phyloP scores from a whole-genome alignment of 164 flowering plant genomes.

The Chimonanthus salicifolius region DNA sequence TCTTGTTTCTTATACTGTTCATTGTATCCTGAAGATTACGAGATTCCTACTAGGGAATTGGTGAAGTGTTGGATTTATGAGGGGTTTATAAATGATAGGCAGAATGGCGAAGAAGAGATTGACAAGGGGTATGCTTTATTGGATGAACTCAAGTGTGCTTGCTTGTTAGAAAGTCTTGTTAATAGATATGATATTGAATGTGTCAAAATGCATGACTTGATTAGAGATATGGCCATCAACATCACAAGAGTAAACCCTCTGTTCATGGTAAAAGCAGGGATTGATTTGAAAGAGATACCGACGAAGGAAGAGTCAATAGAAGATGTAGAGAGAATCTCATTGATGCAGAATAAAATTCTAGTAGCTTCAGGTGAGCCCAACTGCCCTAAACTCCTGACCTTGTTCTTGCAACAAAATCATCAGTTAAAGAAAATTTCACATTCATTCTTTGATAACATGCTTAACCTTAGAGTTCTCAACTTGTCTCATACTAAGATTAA shows the following conservation, averaged over 20 bases:
- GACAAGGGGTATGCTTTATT: slow-evolving; percentile 18
- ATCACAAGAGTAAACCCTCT: slow-evolving; percentile 1
- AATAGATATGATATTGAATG: slow-evolving; percentile 3
- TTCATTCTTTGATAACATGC: slow-evolving; percentile 2
- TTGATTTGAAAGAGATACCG: slow-evolving; percentile 8
- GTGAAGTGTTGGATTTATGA: slow-evolving; percentile 21
- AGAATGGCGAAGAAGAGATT: not conserved
- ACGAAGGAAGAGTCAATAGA: not conserved
- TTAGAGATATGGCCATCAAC: slow-evolving; percentile 20
- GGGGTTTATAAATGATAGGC: slow-evolving; percentile 14
- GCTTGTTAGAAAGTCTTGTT: slow-evolving; percentile 12
- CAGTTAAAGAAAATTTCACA: slow-evolving; percentile 8
- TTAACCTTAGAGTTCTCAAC: not conserved
- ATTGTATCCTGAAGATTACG: slow-evolving; percentile 18
- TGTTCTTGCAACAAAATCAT: not conserved
- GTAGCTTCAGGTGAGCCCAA: not conserved
- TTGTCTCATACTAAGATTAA: slow-evolving; percentile 1
- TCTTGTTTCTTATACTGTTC: slow-evolving; percentile 21
- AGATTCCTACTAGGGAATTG: slow-evolving; percentile 12
- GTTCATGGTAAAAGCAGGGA: slow-evolving; percentile 18
- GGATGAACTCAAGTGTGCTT: slow-evolving; percentile 13
- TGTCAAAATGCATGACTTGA: slow-evolving; percentile 22
- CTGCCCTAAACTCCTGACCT: not conserved
- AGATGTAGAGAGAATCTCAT: slow-evolving; percentile 14
- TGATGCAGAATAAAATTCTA: slow-evolving; percentile 5